Evolutionary conservation across 257 asterid genomes (phyloP).

Genomic region (Datura wrightii): DNA sequence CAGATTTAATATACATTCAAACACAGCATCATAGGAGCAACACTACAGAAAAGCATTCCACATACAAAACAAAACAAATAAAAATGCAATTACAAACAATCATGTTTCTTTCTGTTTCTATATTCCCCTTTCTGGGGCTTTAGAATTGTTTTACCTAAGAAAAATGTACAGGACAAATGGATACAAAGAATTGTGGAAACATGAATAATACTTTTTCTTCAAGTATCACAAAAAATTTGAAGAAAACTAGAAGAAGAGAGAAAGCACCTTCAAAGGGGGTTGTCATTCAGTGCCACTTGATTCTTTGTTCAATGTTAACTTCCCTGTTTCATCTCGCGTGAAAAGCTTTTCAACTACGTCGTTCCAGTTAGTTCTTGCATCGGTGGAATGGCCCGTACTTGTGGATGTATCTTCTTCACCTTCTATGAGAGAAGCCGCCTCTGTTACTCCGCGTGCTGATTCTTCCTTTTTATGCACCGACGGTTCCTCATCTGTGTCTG

Average conservation of each 20-base stretch:
- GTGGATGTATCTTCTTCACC: conserved; percentile 34
- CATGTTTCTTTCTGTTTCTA: not conserved
- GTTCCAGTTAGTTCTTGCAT: conserved; percentile 73
- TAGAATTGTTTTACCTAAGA: not conserved
- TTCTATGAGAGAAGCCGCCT: conserved; percentile 36
- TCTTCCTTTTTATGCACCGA: conserved; percentile 37
- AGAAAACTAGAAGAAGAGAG: not conserved
- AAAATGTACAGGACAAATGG: not conserved
- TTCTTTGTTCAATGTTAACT: conserved; percentile 49
- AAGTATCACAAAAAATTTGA: not conserved
- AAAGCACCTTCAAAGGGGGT: not conserved
- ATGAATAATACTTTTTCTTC: not conserved
- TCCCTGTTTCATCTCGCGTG: conserved; percentile 56
- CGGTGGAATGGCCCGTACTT: conserved; percentile 36
- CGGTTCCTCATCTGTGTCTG: conserved; percentile 44
- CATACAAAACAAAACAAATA: conserved; percentile 5
- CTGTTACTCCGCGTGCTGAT: conserved; percentile 45
- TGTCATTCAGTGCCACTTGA: conserved; percentile 29
- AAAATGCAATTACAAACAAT: conserved; percentile 3
- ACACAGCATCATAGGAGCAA: too few species aligned
- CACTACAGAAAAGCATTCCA: too few species aligned
- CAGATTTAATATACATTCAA: too few species aligned
- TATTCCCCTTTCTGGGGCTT: not conserved
- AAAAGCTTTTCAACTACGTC: conserved; percentile 67
- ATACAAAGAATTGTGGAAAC: conserved; percentile 11